Conservation (phyloP, 73 alveolate genomes). For the Breviolum minutum region DNA sequence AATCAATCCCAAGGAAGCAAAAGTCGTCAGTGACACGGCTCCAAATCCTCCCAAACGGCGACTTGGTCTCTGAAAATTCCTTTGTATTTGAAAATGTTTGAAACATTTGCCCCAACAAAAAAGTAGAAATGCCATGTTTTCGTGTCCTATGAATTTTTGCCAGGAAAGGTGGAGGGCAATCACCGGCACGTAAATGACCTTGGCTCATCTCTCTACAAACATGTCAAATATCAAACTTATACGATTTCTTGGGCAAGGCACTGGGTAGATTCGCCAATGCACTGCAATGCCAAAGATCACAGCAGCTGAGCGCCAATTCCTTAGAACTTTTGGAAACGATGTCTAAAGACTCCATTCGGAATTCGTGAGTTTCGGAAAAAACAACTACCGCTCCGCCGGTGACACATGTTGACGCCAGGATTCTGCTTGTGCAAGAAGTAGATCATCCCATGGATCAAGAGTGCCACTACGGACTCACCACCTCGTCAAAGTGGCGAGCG, state of each 20-base stretch:
- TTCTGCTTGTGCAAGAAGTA: conserved; percentile 32
- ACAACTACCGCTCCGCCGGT: background rate
- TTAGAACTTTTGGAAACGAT: background rate
- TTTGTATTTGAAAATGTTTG: background rate
- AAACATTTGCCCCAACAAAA: background rate
- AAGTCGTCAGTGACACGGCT: background rate
- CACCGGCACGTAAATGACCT: conserved; percentile 22
- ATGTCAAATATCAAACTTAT: background rate
- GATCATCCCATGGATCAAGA: conserved; percentile 40
- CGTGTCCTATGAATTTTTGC: background rate
- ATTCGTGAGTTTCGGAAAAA: background rate
- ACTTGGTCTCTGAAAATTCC: background rate
- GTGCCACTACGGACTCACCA: conserved; percentile 75
- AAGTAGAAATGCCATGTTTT: background rate
- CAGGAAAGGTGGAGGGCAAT: background rate
- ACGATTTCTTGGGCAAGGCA: conserved; percentile 7
- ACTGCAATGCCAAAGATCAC: conserved; percentile 98
- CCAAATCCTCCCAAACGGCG: background rate
- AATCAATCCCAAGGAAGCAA: background rate
- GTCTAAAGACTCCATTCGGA: no score
- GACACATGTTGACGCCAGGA: background rate
- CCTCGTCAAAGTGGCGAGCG: background rate
- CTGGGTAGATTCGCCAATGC: conserved; percentile 98
- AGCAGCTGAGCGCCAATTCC: conserved; percentile 96
- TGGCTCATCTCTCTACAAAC: background rate